Evolutionary conservation across 73 alveolate species (phyloP).

Genomic region (Paramecium biaurelia): DNA sequence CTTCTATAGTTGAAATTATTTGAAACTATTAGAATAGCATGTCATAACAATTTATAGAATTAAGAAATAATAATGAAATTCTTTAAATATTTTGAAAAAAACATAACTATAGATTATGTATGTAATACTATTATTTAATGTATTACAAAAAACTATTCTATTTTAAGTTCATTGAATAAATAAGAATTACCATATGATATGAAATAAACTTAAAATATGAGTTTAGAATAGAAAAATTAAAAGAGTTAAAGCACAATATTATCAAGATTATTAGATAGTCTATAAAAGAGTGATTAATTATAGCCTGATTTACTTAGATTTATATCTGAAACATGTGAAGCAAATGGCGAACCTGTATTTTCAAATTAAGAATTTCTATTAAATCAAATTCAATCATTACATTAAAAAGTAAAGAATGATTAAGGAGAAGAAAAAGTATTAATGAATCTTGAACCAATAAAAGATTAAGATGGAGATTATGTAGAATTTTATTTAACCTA

Average conservation of each 20-base stretch:
- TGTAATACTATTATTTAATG: neutral
- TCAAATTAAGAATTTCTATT: conserved; percentile 18
- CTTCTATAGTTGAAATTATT: neutral
- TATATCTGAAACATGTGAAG: neutral
- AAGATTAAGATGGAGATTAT: neutral
- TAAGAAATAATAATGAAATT: conserved; percentile 9
- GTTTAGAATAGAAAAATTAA: neutral
- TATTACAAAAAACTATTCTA: neutral
- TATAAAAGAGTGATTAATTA: neutral
- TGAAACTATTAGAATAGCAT: neutral
- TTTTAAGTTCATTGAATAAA: neutral
- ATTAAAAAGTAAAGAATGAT: neutral
- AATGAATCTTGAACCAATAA: neutral
- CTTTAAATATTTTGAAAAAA: conserved; percentile 6
- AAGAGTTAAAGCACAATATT: neutral
- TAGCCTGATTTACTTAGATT: neutral
- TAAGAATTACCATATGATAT: neutral
- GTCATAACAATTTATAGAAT: neutral
- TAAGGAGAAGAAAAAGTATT: neutral
- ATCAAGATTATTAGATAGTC: neutral
- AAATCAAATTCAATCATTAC: neutral
- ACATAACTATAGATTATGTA: neutral
- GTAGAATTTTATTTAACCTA: neutral
- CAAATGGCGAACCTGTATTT: conserved; percentile 20
- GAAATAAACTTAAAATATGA: neutral